phyloP scores from a whole-genome alignment of 768 basidiomycete genomes.

The Suillus subluteus region DNA sequence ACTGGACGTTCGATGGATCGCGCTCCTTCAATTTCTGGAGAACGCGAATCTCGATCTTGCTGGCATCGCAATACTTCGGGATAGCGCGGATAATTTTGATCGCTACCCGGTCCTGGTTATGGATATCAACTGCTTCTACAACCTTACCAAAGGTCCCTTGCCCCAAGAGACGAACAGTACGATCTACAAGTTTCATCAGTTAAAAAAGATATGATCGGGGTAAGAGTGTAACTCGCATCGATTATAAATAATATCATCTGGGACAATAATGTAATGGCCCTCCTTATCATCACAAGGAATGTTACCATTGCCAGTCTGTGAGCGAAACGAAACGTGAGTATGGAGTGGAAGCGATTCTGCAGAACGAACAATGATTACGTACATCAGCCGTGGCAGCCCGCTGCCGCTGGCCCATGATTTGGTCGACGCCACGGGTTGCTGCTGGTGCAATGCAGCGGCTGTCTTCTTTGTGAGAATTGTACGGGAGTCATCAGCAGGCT shows the following conservation, averaged over 20 bases:
- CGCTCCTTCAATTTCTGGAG: conserved; percentile 87
- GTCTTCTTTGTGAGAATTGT: conserved; percentile 68
- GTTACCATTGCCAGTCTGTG: conserved; percentile 64
- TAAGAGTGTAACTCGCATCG: conserved; percentile 62
- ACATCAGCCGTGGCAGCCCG: conserved; percentile 70
- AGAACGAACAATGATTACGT: conserved; percentile 36
- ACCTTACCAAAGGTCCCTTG: conserved; percentile 99
- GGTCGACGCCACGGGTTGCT: conserved; percentile 50
- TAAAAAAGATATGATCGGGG: conserved; percentile 6
- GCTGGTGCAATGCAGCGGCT: conserved; percentile 50
- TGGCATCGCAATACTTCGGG: conserved; percentile 98
- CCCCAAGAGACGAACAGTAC: conserved; percentile 86
- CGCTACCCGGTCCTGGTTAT: conserved; percentile 78
- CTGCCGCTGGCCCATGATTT: conserved; percentile 73
- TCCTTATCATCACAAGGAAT: conserved; percentile 95
- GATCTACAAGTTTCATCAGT: conserved; percentile 59
- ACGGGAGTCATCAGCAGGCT: conserved; percentile 74
- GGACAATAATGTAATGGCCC: conserved; percentile 95
- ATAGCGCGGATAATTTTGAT: conserved; percentile 99
- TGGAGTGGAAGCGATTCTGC: conserved; percentile 19
- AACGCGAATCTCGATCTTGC: conserved; percentile 96
- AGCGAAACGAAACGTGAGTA: conserved; percentile 31
- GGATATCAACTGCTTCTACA: conserved; percentile 86
- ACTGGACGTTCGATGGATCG: conserved; percentile 90
- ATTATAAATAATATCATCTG: conserved; percentile 85